Evolutionary conservation across 169 alveolate species (phyloP).

Genomic region (Condylostoma magnum): DNA sequence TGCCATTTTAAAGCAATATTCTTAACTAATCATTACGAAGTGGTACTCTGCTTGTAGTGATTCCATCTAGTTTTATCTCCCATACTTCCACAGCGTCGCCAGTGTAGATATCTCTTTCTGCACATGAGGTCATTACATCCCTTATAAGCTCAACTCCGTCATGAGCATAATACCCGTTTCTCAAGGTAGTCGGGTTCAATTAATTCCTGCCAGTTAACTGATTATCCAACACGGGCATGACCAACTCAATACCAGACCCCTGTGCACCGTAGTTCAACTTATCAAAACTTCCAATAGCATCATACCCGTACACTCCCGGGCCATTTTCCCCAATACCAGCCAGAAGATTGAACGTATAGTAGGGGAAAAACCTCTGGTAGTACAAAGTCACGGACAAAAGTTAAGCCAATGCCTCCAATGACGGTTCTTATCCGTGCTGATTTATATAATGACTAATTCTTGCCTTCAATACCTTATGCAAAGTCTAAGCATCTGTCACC

Average conservation of each 20-base stretch:
- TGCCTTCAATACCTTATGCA: conserved; percentile 53
- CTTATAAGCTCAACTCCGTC: conserved; percentile 84
- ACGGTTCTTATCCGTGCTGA: conserved; percentile 84
- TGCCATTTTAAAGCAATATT: not conserved
- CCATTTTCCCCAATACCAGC: conserved; percentile 88
- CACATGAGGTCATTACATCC: conserved; percentile 90
- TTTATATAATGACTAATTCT: conserved; percentile 82
- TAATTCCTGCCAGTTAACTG: conserved; percentile 45
- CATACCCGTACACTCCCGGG: conserved; percentile 88
- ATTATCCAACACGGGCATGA: conserved; percentile 88
- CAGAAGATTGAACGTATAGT: conserved; percentile 89
- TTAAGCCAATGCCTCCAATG: conserved; percentile 85
- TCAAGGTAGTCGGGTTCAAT: conserved; percentile 36
- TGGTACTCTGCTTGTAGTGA: not conserved
- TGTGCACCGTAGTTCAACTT: conserved; percentile 83
- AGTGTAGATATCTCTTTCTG: conserved; percentile 93
- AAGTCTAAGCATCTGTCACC: conserved; percentile 83
- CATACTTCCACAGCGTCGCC: conserved; percentile 83
- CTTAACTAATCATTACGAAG: not conserved
- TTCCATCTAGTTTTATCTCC: not conserved
- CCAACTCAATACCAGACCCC: conserved; percentile 90
- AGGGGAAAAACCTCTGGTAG: conserved; percentile 93
- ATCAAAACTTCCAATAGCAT: conserved; percentile 92
- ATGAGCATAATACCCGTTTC: conserved; percentile 44
- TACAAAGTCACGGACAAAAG: conserved; percentile 88